Base-by-base conservation (phyloP, 805 yeast genomes). In the Candida methanosorbosa region DNA sequence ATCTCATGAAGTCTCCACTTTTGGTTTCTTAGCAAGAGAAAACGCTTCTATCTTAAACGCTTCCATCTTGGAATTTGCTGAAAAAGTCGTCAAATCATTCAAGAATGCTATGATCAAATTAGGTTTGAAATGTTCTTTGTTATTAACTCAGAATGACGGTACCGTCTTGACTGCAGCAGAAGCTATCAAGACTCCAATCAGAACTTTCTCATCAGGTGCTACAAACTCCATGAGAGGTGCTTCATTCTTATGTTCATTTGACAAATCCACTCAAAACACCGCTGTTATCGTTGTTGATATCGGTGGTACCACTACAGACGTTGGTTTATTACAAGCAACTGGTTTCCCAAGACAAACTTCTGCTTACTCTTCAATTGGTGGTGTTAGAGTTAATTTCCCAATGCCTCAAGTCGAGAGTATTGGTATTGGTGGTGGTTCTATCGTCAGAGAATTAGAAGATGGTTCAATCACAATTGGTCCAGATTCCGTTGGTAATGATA, bases 351-450 rank as follows among this genome's bases (percentile, higher is more conserved):
- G 67, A 28, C 67, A 63, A 36, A 48, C 64, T 3, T 57, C 68
- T 2, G 51, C 68, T 8, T 55, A 52, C 38, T 53, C 63, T 5
- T 37, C 38, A 15, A 56, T 64, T 17, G 69, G 68, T 13, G 70
- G 69, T 19, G 70, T 65, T 5, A 43, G 66, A 30, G 62, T 62
- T 57, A 64, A 62, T 43, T 62, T 62, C 33, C 53, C 66, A 9
- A 65, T 64, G 70, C 69, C 70, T 7, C 68, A 63, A 21, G 66
- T 63, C 4, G 64, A 63, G 38, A 54, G 61, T 40, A 59, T 65
- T 33, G 71, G 71, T 7, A 49, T 65, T 3, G 71, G 71, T 30
- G 70, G 70, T 37, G 71, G 70, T 4, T 64, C 70, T 3, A 50
- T 62, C n/a, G 63, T 64, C 2, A 42, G 59, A 30, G 42, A 36